Conservation (phyloP, 2,329 filamentous ascomycete species). For the Exophiala sp. region DNA sequence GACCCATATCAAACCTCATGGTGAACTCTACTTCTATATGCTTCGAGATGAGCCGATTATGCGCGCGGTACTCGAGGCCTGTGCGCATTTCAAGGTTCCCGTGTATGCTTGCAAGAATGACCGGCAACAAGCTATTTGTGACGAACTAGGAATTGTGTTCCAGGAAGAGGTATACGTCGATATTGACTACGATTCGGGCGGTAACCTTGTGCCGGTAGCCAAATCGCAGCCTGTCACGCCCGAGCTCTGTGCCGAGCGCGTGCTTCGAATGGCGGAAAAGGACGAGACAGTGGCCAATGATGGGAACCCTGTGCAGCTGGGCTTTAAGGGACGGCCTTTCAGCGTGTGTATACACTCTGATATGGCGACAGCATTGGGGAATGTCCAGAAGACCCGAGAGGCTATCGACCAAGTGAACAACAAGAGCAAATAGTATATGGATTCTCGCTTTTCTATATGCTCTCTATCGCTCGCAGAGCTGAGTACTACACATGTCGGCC, state of each 20-base stretch:
- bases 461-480: too few species aligned
- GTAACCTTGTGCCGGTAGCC: constrained; percentile 39
- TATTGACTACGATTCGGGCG: constrained; percentile 52
- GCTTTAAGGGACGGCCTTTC: constrained; percentile 29
- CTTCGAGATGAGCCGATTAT: constrained; percentile 49
- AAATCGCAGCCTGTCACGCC: constrained; percentile 33
- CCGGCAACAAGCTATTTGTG: constrained; percentile 51
- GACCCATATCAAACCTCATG: constrained; percentile 62
- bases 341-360: constrained; percentile 34
- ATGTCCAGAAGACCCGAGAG: constrained; percentile 26
- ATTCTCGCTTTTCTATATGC: too few species aligned
- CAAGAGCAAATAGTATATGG: background rate
- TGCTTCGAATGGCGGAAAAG: constrained; percentile 10
- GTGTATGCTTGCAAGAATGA: constrained; percentile 54
- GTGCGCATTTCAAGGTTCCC: constrained; percentile 32
- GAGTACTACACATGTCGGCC: too few species aligned
- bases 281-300: constrained; percentile 24
- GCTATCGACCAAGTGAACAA: constrained; percentile 30
- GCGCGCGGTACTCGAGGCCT: constrained; percentile 47
- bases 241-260: constrained; percentile 16
- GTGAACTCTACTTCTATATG: constrained; percentile 54
- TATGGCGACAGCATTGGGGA: constrained; percentile 31
- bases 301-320: constrained; percentile 24
- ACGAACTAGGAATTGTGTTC: constrained; percentile 51
- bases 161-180: constrained; percentile 54